A percentile compares a stretch with the other conserved stretches of the same genome.
Evolutionary conservation across 305 asterid genomes (phyloP).

Genomic region (Lippia alba): DNA sequence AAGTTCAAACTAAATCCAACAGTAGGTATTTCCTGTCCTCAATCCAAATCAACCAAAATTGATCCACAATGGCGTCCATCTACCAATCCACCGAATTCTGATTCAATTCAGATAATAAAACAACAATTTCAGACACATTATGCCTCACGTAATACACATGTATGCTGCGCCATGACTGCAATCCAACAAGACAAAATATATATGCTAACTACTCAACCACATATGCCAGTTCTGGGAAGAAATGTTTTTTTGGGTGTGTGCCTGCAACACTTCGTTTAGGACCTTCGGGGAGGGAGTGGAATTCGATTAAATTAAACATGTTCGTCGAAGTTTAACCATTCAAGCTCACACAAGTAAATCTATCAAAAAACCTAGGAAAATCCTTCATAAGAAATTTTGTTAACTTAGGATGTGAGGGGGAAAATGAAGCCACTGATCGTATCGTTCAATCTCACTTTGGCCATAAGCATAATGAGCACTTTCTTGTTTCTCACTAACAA

Average conservation of each 20-base stretch:
- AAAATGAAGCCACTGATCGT: no score
- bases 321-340: no score
- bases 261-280: no score
- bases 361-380: no score
- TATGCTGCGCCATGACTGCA: neutral
- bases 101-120: conserved; percentile 9
- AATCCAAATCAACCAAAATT: conserved; percentile 13
- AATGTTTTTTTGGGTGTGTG: neutral
- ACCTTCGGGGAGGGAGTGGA: no score
- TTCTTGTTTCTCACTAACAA: neutral
- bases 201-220: neutral
- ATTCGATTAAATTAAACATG: no score
- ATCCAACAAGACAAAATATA: conserved; percentile 8
- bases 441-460: neutral
- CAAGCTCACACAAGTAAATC: no score
- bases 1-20: neutral
- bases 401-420: no score
- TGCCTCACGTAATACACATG: neutral
- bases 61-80: neutral
- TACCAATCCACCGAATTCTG: conserved; percentile 1
- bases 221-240: neutral
- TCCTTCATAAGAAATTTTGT: no score
- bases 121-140: neutral
- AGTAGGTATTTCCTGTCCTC: neutral
- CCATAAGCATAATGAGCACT: neutral